phyloP scores from a whole-genome alignment of 1,139 yeast species.

The Yamadazyma dendronema region DNA sequence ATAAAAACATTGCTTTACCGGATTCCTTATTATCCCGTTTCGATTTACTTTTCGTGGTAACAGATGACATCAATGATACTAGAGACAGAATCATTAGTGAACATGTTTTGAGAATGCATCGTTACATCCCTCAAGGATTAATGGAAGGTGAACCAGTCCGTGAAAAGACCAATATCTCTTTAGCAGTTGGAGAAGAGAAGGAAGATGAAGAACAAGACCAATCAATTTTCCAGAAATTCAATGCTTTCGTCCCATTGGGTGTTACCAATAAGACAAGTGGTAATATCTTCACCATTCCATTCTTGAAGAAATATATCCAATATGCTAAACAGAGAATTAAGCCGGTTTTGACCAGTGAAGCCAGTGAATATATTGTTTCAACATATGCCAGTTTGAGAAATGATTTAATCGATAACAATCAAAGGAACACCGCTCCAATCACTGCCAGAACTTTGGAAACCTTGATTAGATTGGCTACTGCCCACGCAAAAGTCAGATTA shows the following conservation, averaged over 20 bases:
- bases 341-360: conserved; percentile 78
- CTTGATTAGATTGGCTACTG: conserved; percentile 89
- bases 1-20: conserved; percentile 93
- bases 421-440: conserved; percentile 87
- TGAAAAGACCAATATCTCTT: conserved; percentile 64
- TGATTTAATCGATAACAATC: conserved; percentile 68
- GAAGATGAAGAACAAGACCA: conserved; percentile 53
- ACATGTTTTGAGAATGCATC: conserved; percentile 92
- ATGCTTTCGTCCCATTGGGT: conserved; percentile 81
- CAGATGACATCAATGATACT: conserved; percentile 87
- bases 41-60: conserved; percentile 90
- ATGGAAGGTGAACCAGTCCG: conserved; percentile 94
- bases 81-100: conserved; percentile 88
- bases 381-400: conserved; percentile 83
- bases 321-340: conserved; percentile 87
- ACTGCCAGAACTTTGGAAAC: conserved; percentile 98
- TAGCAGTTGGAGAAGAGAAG: conserved; percentile 76
- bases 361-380: conserved; percentile 77
- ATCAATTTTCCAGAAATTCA: conserved; percentile 77
- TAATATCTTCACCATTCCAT: conserved; percentile 78
- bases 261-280: conserved; percentile 44
- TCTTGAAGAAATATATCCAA: conserved; percentile 87
- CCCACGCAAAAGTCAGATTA: conserved; percentile 92
- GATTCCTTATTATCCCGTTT: conserved; percentile 96
- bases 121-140: conserved; percentile 84